phyloP scores from a whole-genome alignment of 257 asterid genomes.

The Solanum medicagineum region DNA sequence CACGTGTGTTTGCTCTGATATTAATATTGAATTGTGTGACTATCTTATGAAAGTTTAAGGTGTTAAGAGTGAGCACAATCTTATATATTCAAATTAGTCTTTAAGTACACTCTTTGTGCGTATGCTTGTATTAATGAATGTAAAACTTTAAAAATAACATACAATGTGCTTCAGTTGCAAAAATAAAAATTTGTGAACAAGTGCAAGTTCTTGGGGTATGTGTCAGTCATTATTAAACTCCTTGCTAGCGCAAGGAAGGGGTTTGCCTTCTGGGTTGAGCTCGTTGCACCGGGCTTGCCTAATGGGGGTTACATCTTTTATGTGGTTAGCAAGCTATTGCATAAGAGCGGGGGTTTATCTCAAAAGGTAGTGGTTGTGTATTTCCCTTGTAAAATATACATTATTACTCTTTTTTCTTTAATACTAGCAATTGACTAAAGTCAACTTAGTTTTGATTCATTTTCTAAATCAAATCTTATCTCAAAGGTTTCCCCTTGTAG shows the following conservation, averaged over 20 bases:
- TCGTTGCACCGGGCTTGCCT: too few species aligned
- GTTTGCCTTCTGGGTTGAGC: too few species aligned
- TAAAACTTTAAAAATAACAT: neutral
- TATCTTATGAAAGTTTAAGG: neutral
- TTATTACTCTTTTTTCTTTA: neutral
- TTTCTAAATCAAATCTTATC: neutral
- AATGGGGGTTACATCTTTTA: too few species aligned
- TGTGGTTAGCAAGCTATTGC: too few species aligned
- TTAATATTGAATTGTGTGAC: neutral
- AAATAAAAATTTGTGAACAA: neutral
- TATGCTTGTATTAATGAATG: neutral
- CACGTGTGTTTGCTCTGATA: neutral
- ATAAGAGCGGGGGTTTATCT: too few species aligned
- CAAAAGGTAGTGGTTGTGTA: too few species aligned
- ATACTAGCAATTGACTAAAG: neutral
- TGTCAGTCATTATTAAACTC: neutral
- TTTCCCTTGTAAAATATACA: neutral
- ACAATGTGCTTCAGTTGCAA: neutral
- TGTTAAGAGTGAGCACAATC: neutral
- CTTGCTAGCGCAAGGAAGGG: too few species aligned
- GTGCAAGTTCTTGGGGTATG: neutral
- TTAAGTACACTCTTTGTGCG: neutral
- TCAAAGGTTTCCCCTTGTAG: neutral
- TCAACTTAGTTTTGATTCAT: neutral
- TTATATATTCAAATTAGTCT: neutral